Evolutionary conservation across 805 yeast species (phyloP).

Genomic region (Wickerhamiella siamensis): DNA sequence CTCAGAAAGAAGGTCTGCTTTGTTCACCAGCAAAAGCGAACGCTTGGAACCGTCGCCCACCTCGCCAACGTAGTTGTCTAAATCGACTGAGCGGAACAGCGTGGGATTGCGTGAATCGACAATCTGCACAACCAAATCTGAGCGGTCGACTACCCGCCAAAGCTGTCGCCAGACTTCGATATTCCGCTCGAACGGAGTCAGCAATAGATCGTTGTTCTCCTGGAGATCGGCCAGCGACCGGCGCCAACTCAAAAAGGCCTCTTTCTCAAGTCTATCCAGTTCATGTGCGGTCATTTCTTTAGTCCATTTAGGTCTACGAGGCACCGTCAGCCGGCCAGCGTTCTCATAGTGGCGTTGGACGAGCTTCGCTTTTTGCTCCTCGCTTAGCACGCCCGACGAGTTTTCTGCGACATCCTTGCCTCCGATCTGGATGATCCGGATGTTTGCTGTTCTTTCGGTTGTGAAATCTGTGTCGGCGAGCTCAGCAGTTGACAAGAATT

Average conservation of each 20-base stretch:
- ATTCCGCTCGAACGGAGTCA: slow-evolving; percentile 95
- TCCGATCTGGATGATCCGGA: slow-evolving; percentile 54
- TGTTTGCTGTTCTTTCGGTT: slow-evolving; percentile 73
- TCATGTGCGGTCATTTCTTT: slow-evolving; percentile 54
- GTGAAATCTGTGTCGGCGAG: slow-evolving; percentile 92
- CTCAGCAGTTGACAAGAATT: slow-evolving; percentile 87
- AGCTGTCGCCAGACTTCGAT: slow-evolving; percentile 96
- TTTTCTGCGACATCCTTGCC: slow-evolving; percentile 30
- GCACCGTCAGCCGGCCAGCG: slow-evolving; percentile 56
- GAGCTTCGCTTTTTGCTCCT: slow-evolving; percentile 49
- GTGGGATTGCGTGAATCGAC: slow-evolving; percentile 95
- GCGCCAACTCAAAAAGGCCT: slow-evolving; percentile 90
- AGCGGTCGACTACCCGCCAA: slow-evolving; percentile 95
- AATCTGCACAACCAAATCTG: slow-evolving; percentile 87
- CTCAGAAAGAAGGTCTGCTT: slow-evolving; percentile 73
- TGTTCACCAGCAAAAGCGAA: slow-evolving; percentile 75
- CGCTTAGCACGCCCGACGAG: slow-evolving; percentile 42
- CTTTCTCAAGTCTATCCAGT: slow-evolving; percentile 75
- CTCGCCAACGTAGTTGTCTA: slow-evolving; percentile 70
- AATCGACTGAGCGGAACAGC: slow-evolving; percentile 74
- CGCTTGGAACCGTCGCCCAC: slow-evolving; percentile 52
- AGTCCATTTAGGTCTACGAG: slow-evolving; percentile 85
- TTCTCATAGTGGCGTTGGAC: slow-evolving; percentile 43
- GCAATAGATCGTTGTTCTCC: slow-evolving; percentile 66
- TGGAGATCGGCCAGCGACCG: slow-evolving; percentile 73